Base-by-base conservation (phyloP, 345 rosid genomes). In the Melaleuca quinquenervia region DNA sequence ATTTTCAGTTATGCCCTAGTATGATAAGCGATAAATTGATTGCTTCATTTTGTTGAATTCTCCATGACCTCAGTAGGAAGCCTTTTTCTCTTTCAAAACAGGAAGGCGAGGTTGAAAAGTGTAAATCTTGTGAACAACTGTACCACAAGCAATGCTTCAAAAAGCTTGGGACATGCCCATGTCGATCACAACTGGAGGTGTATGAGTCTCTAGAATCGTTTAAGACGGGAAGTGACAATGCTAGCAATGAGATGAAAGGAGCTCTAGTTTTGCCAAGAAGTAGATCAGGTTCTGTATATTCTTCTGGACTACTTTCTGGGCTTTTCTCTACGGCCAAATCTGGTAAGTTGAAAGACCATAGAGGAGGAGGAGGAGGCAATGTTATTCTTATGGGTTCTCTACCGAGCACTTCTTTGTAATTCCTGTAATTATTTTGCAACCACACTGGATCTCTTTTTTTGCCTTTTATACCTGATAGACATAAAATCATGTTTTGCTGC, bases 111-210 rank as follows among this genome's bases (percentile, higher is more conserved):
- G 87, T 90, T 83, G 92, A 89, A 58, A 94, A 84, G 92, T 97
- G 98, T 60, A 83, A 84, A 48, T 87, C 93, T 22, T 97, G 99
- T 84, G 90, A 90, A 75, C 90, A 89, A 18, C 94, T 90, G 52
- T 95, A 93, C 90, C 98, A 97, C 86, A 93, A 92, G 90, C 87
- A 89, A 76, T 97, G 99, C 93, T 95, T 96, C 84, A 89, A 86
- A 85, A 93, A 88, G 91, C 90, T 97, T 52, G 87, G 90, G 80
- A 86, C 82, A 82, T 97, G 99, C 88, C 90, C 93, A n/a, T 97
- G 98, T 83, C 98, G 94, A 76, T 86, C 89, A 56, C 89, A 85
- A 88, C 88, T 92, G 11, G 88, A 89, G 62, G 85, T 52, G 75
- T 83, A 86, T 9, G 90, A 86, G 6, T 86, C 83, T 62, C 85